These are phyloP conservation scores for Sclerotinia glacialis DNA, from an alignment of 2,329 filamentous ascomycete genomes.

Conservation along the genomic window DNA sequence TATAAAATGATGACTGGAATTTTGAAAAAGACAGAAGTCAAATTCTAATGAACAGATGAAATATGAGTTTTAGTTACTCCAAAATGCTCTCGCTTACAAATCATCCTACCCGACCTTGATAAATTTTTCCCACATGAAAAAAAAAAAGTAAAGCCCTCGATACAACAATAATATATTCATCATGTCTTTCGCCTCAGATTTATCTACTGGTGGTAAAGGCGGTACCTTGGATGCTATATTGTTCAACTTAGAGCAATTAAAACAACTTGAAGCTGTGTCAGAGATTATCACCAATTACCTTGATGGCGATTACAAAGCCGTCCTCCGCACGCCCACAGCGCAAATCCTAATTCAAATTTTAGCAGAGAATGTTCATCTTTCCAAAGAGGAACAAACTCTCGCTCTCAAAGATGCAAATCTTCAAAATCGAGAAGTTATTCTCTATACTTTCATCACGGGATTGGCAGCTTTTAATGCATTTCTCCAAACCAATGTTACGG, in stretches of 20 bases:
- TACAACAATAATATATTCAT: slow-evolving; percentile 20
- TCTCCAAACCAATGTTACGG: slow-evolving; percentile 83
- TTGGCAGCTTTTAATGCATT: slow-evolving; percentile 74
- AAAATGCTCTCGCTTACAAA: slow-evolving; percentile 21
- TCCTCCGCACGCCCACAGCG: slow-evolving; percentile 34
- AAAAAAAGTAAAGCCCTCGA: slow-evolving; percentile 8
- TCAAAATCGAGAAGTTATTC: slow-evolving; percentile 21
- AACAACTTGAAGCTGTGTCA: slow-evolving; percentile 32
- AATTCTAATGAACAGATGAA: background rate
- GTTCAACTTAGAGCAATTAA: slow-evolving; percentile 35
- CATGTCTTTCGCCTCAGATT: slow-evolving; percentile 19
- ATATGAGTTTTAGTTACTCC: slow-evolving; percentile 13
- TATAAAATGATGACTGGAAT: background rate
- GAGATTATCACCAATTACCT: slow-evolving; percentile 33
- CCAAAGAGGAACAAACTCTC: slow-evolving; percentile 25
- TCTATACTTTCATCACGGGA: slow-evolving; percentile 47
- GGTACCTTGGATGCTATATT: slow-evolving; percentile 33
- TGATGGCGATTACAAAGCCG: slow-evolving; percentile 36
- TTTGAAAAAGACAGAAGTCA: too few relatives aligned
- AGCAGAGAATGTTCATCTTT: slow-evolving; percentile 26
- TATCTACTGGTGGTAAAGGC: slow-evolving; percentile 6
- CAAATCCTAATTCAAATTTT: slow-evolving; percentile 33
- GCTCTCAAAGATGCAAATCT: slow-evolving; percentile 27
- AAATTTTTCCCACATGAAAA: slow-evolving; percentile 29
- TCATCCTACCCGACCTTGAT: slow-evolving; percentile 14